Base-by-base conservation (phyloP, 2,329 filamentous ascomycete species). In the Diaporthe amygdali region DNA sequence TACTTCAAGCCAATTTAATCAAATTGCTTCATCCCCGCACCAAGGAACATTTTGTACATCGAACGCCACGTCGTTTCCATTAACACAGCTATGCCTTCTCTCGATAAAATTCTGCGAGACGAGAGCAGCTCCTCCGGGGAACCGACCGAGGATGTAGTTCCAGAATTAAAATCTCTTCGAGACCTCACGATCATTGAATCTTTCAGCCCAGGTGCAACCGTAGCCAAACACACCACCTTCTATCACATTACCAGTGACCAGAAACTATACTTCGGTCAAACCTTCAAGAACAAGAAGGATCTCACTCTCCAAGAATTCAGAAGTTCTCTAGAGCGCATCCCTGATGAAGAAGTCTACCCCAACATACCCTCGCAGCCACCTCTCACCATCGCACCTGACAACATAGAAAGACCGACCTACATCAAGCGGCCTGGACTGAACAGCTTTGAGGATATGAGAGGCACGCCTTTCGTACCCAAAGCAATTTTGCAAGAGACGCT, bases 401-500 rank as follows among this genome's bases (percentile, higher is more conserved):
- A 6, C 47, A 49, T 49, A 10, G 22, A 49, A n/a, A 4, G 15
- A 27, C 47, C 47, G 22, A 27, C 47, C 44, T 69, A 69, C 7
- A 56, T 61, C 41, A 59, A 61, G 52, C 66, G 66, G 0, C 66
- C 66, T 5, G 25, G 61, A 20, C 44, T 51, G 39, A 37, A 30
- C 8, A 34, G 20, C 25, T 69, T 39, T 10, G 32, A 56, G 34
- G 37, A 41, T 34, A 56, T 44, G 22, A 59, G 44, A 55, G 37
- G 25, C 25, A n/a, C 27, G 22, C 22, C 52, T n/a, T n/a, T 69
- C 14, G 20, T 69, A 5, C 37, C 66, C 25, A 25, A 22, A 12
- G 10, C 17, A 14, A 30, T 72, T 0, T 66, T 74, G 12, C 59
- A 71, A 8, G 74, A 74, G 54, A 49, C 71, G 3, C 55, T 54